Evolutionary conservation across 1,284 basidiomycete species (phyloP), one percentile per base, ranked within the genome.

Genomic region (Austroboletus novae-zelandiae): DNA sequence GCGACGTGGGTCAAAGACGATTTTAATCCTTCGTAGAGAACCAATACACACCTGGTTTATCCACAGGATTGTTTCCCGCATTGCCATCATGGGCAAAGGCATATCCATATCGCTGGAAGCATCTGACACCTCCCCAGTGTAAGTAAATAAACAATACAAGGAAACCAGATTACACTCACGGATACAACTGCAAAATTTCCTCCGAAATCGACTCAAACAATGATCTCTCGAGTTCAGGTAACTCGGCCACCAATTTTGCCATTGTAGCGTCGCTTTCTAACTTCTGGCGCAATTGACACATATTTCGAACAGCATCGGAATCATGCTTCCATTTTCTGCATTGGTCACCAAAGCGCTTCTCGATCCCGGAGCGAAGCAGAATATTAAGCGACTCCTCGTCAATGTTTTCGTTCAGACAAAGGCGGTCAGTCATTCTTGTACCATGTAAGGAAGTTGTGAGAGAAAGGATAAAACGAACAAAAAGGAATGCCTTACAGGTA

Each of bases 331-430:
- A 73, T 0, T 48, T 34, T 10, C 44, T 39, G 45, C 66, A 65
- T 9, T 41, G 44, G 5, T 36, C 39, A 0, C 51, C 57, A 29
- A 63, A 72, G 6, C 66, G 63, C 27, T 54, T 56, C 5, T 51
- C 40, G 0, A 78, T 61, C 0, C 70, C 72, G 4, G 51, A 31
- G 2, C 61, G 17, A 30, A 69, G 32, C 18, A 78, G 57, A 1
- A 66, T 58, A 1, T 37, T 48, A 0, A 76, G 43, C 0, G 67
- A 58, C 1, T 62, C 58, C 2, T 67, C 62, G 9, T 62, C 55
- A n/a, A 76, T 35, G 9, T 45, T 43, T 29, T 65, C 56, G 7
- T 30, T 57, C 6, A 77, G 32, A 4, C 45, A 40, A 23, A 77
- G 57, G 8, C 54, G 47, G 13, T 65, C 63, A 0, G 32, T 54